Percentiles rank a stretch among this genome's conserved stretches.
These are phyloP conservation scores for Gnomoniopsis smithogilvyi DNA, from an alignment of 2,329 filamentous ascomycete species.

Conservation along the genomic window DNA sequence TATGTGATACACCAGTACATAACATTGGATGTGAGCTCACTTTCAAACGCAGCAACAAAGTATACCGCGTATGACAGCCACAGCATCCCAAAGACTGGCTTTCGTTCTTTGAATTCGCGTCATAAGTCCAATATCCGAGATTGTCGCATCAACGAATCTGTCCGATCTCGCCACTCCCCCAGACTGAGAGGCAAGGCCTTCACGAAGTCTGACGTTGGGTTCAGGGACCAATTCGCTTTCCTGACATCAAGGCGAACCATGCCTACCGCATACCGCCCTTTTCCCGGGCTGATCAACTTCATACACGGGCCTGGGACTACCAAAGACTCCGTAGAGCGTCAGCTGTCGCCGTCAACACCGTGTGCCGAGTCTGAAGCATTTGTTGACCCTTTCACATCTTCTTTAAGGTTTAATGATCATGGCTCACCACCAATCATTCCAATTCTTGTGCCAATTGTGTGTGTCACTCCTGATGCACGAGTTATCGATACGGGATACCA, in stretches of 20 bases:
- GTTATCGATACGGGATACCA: constrained; percentile 4
- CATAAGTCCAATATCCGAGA: background rate
- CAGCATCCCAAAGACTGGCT: background rate
- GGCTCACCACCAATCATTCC: background rate
- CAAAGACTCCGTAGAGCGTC: background rate
- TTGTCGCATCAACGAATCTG: background rate
- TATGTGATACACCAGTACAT: background rate
- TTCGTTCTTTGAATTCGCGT: background rate
- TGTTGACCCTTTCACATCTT: constrained; percentile 4
- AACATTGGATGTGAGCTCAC: background rate
- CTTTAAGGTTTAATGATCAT: background rate
- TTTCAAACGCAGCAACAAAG: background rate
- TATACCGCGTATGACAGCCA: background rate
- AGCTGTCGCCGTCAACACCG: background rate
- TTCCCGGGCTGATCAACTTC: constrained; percentile 10
- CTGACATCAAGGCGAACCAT: constrained; percentile 3
- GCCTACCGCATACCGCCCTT: constrained; percentile 4
- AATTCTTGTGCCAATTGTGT: constrained; percentile 3
- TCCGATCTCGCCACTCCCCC: background rate
- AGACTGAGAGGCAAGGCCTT: constrained; percentile 1
- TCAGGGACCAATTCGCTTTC: constrained; percentile 9
- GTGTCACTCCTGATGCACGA: constrained; percentile 14
- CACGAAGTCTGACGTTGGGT: constrained; percentile 6
- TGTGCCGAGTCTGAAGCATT: background rate
- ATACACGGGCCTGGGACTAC: constrained; percentile 9